Conservation (phyloP, 2,329 filamentous ascomycete genomes). For the Cryoendolithus antarcticus region DNA sequence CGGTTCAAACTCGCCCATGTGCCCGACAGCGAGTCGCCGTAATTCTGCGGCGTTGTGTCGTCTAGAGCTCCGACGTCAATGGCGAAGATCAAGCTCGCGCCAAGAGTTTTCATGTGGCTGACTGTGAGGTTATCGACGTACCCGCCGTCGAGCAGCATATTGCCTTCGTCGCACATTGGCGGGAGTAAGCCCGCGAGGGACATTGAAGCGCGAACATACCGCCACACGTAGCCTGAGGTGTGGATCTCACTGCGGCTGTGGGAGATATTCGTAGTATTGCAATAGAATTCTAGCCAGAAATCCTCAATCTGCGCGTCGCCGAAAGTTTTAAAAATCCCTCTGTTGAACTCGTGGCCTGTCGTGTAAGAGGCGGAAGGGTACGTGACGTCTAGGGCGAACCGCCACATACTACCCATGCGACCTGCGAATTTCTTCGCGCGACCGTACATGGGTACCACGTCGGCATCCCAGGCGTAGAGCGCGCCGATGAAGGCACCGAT, state of each 20-base stretch:
- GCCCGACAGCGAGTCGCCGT: constrained; percentile 87
- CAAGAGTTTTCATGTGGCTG: constrained; percentile 89
- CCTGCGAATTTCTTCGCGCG: constrained; percentile 94
- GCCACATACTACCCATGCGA: constrained; percentile 98
- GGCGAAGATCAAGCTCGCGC: constrained; percentile 88
- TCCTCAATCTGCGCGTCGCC: constrained; percentile 96
- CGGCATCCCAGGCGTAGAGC: constrained; percentile 88
- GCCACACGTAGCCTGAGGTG: constrained; percentile 93
- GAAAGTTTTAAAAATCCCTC: constrained; percentile 97
- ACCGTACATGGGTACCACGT: constrained; percentile 93
- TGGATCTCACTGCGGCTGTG: constrained; percentile 87
- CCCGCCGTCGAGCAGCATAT: constrained; percentile 89
- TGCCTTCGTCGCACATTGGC: constrained; percentile 90
- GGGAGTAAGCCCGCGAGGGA: constrained; percentile 85
- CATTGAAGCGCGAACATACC: constrained; percentile 95
- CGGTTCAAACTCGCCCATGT: constrained; percentile 91
- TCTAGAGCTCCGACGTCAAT: constrained; percentile 89
- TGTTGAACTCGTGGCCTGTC: constrained; percentile 96
- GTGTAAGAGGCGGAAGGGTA: constrained; percentile 96
- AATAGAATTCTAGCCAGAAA: constrained; percentile 98
- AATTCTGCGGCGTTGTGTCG: constrained; percentile 80
- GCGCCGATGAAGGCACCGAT: constrained; percentile 94
- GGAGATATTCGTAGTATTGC: constrained; percentile 98
- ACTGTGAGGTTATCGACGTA: constrained; percentile 97
- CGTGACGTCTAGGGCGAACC: constrained; percentile 90